A percentile compares a stretch with the other conserved stretches of the same genome.
Evolutionary conservation across 2,329 filamentous ascomycete species (phyloP).

Genomic region (Aureobasidium sp.): DNA sequence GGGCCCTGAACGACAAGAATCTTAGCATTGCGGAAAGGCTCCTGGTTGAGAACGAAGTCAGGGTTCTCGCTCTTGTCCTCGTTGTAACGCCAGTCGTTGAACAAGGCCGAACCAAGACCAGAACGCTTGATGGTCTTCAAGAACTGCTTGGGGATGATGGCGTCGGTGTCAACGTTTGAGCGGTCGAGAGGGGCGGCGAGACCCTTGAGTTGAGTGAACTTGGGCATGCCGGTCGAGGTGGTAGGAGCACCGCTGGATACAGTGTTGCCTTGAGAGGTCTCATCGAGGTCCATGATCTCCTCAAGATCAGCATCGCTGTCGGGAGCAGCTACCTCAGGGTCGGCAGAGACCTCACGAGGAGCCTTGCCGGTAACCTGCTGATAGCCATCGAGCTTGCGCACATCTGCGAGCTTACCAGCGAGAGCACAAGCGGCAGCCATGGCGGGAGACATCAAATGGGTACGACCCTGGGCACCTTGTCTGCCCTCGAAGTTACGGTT

Average conservation of each 20-base stretch:
- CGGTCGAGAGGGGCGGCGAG: constrained; percentile 82
- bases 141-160: constrained; percentile 98
- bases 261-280: constrained; percentile 61
- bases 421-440: constrained; percentile 93
- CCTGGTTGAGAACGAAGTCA: constrained; percentile 83
- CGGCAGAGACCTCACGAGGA: constrained; percentile 54
- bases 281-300: constrained; percentile 57
- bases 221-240: constrained; percentile 62
- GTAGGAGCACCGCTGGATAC: constrained; percentile 42
- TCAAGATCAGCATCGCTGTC: constrained; percentile 58
- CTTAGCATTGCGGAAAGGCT: constrained; percentile 75
- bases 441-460: constrained; percentile 92
- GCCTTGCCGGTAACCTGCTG: constrained; percentile 39
- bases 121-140: constrained; percentile 98
- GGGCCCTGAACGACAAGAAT: constrained; percentile 85
- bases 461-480: constrained; percentile 84
- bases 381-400: constrained; percentile 64
- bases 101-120: constrained; percentile 80
- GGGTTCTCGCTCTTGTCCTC: constrained; percentile 65
- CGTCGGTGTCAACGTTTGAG: constrained; percentile 94
- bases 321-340: constrained; percentile 50
- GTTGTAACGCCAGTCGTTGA: constrained; percentile 73
- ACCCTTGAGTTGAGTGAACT: constrained; percentile 77
- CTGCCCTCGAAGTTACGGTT: constrained; percentile 98
- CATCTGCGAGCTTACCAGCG: constrained; percentile 83